A percentile compares a stretch with the other conserved stretches of the same genome.
These are phyloP conservation scores for Myotisia sp. DNA, from an alignment of 2,329 filamentous ascomycete genomes.

Conservation along the genomic window DNA sequence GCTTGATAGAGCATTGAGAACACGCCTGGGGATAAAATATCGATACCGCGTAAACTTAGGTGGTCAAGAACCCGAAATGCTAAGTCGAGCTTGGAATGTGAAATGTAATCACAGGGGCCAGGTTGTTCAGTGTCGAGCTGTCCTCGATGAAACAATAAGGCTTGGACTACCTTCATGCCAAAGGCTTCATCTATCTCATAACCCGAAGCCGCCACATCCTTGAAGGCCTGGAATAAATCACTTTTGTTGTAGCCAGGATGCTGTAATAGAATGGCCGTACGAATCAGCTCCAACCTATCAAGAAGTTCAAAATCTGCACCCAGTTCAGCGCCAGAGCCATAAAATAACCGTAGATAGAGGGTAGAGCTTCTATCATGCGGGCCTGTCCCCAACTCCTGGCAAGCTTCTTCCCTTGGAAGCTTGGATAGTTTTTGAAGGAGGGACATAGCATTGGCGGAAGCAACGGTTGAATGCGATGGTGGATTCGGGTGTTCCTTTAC, in stretches of 20 bases:
- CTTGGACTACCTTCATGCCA: constrained; percentile 24
- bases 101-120: constrained; percentile 11
- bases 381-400: constrained; percentile 24
- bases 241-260: constrained; percentile 27
- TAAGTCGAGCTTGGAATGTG: constrained; percentile 20
- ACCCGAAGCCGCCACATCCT: constrained; percentile 22
- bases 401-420: constrained; percentile 20
- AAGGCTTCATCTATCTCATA: constrained; percentile 22
- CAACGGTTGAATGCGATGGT: too few relatives aligned
- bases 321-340: constrained; percentile 18
- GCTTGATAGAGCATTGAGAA: constrained; percentile 32
- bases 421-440: constrained; percentile 19
- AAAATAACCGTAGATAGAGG: constrained; percentile 30
- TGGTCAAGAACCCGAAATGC: constrained; percentile 30
- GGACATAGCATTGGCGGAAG: constrained; percentile 8
- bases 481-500: too few relatives aligned
- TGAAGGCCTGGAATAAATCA: constrained; percentile 21
- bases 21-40: constrained; percentile 33
- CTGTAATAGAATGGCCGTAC: constrained; percentile 24
- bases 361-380: constrained; percentile 27
- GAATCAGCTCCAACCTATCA: constrained; percentile 22
- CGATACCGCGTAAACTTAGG: constrained; percentile 28
- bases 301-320: constrained; percentile 19
- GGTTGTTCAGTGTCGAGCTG: constrained; percentile 8
- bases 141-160: constrained; percentile 20